Conservation (phyloP, 306 rosid genomes). For the Albizia julibrissin region DNA sequence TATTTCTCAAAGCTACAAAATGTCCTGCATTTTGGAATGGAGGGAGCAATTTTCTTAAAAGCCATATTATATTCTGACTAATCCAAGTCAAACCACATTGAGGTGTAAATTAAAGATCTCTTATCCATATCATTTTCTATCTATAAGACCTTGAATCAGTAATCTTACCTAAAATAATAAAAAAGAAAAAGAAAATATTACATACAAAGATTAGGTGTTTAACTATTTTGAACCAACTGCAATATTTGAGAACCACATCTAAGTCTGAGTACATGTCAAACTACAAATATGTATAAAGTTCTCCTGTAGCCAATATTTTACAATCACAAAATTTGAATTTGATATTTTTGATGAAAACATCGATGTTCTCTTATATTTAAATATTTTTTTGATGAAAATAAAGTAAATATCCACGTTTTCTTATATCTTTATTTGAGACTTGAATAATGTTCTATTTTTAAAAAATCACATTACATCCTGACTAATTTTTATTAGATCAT, state of each 20-base stretch:
- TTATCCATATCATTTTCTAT: background rate
- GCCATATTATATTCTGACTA: background rate
- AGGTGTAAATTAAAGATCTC: no score
- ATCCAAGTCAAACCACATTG: no score
- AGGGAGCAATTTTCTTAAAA: background rate
- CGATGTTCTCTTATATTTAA: background rate
- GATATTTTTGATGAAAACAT: background rate
- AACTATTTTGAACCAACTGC: background rate
- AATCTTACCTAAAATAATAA: background rate
- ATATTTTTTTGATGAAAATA: background rate
- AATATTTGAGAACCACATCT: background rate
- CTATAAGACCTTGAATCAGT: background rate
- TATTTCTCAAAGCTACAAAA: background rate
- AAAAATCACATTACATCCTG: background rate
- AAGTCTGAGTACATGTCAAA: background rate
- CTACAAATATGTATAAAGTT: background rate
- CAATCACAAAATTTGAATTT: background rate
- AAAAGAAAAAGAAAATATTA: background rate
- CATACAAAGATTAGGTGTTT: background rate
- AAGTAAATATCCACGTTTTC: background rate
- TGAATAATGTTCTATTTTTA: background rate
- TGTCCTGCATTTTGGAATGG: background rate
- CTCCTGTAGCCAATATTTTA: background rate
- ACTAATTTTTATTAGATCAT: background rate
- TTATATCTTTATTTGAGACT: background rate